phyloP scores from a whole-genome alignment of 23 red algal species.

The Agarophyton chilense region DNA sequence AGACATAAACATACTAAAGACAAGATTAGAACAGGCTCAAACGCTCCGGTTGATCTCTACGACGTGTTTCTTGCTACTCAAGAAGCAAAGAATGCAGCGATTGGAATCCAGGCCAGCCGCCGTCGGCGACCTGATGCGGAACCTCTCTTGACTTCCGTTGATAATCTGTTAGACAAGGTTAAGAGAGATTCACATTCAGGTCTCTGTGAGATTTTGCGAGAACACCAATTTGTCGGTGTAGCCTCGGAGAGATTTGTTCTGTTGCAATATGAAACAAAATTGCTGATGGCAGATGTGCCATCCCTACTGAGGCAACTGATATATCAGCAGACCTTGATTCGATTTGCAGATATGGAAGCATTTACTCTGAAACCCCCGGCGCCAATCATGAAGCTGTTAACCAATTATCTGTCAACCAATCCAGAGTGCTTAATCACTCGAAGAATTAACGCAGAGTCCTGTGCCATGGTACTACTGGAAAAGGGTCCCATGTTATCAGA shows the following conservation, averaged over 20 bases:
- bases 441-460: slow-evolving; percentile 55
- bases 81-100: slow-evolving; percentile 5
- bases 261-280: slow-evolving; percentile 76
- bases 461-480: slow-evolving; percentile 58
- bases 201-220: slow-evolving; percentile 62
- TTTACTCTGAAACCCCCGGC: slow-evolving; percentile 29
- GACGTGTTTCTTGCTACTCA: slow-evolving; percentile 32
- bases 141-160: slow-evolving; percentile 67
- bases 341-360: slow-evolving; percentile 68
- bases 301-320: slow-evolving; percentile 51
- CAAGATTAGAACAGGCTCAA: slow-evolving; percentile 49
- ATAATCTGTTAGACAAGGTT: slow-evolving; percentile 26
- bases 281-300: slow-evolving; percentile 65
- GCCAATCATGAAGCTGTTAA: slow-evolving; percentile 46
- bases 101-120: slow-evolving; percentile 29
- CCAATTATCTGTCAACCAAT: background rate
- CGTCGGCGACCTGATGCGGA: slow-evolving; percentile 54
- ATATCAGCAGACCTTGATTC: slow-evolving; percentile 73
- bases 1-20: slow-evolving; percentile 29
- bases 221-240: slow-evolving; percentile 88
- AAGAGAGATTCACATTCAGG: slow-evolving; percentile 49
- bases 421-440: background rate
- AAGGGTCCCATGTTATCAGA: slow-evolving; percentile 59
- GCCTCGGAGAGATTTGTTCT: slow-evolving; percentile 45
- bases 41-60: slow-evolving; percentile 46